These are phyloP conservation scores for Rhodosporidiobolus odoratus DNA, from an alignment of 768 basidiomycete genomes.

Conservation along the genomic window DNA sequence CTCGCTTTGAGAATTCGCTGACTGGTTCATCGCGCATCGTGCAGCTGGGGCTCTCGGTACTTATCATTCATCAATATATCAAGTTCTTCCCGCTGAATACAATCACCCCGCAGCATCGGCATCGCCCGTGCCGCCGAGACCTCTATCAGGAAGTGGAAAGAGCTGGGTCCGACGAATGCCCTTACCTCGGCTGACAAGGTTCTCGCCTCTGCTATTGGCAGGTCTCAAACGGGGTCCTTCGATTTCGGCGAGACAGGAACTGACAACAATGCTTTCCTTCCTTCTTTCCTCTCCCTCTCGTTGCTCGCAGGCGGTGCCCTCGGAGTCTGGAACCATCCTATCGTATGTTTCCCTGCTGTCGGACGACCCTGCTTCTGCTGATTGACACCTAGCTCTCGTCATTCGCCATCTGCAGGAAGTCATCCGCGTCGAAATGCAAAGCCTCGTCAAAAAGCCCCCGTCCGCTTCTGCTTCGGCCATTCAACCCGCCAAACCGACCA, in stretches of 20 bases:
- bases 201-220: conserved; percentile 66
- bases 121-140: conserved; percentile 55
- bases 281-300: not conserved
- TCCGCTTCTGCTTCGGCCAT: conserved; percentile 19
- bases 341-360: not conserved
- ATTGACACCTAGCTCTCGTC: not conserved
- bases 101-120: conserved; percentile 43
- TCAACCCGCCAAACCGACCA: conserved; percentile 79
- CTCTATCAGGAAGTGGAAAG: conserved; percentile 65
- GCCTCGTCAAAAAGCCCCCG: conserved; percentile 67
- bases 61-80: too few relatives aligned
- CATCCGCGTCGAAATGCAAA: conserved; percentile 98
- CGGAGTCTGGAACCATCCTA: conserved; percentile 87
- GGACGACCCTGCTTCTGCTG: not conserved
- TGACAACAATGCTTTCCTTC: not conserved
- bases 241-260: too few relatives aligned
- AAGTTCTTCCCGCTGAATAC: not conserved
- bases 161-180: conserved; percentile 67
- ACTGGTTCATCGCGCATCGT: not conserved
- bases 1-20: not conserved
- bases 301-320: conserved; percentile 57
- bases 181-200: conserved; percentile 79
- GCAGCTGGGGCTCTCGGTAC: not conserved
- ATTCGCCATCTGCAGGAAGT: conserved; percentile 49
- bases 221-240: not conserved